Evolutionary conservation across 495 filamentous ascomycete genomes (phyloP).

Genomic region (Talaromyces liani): DNA sequence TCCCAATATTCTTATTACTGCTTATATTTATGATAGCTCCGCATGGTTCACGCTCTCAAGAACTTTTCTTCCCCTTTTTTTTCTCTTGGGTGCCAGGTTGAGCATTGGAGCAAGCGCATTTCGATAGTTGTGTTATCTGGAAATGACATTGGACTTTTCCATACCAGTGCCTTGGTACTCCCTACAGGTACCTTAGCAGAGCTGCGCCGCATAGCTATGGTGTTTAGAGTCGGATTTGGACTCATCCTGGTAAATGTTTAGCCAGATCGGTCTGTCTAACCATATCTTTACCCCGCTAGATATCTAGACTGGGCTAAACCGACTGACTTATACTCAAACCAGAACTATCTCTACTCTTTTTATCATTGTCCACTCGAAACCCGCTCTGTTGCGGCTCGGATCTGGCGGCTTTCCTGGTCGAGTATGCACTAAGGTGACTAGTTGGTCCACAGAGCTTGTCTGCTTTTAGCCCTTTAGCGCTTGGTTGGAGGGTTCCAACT

Average conservation of each 20-base stretch:
- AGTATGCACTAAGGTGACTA: background rate
- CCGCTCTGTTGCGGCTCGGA: background rate
- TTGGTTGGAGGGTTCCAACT: background rate
- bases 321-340: background rate
- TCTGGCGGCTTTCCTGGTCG: background rate
- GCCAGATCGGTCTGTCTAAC: too few relatives aligned
- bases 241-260: too few relatives aligned
- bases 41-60: background rate
- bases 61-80: background rate
- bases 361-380: background rate
- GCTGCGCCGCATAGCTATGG: too few relatives aligned
- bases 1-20: background rate
- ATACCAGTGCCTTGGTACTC: background rate
- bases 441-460: background rate
- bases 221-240: too few relatives aligned
- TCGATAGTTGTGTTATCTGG: background rate
- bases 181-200: background rate
- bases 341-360: background rate
- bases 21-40: background rate
- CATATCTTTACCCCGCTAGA: too few relatives aligned
- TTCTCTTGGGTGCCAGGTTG: too few relatives aligned
- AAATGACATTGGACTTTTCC: background rate
- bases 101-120: background rate
- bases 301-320: background rate
- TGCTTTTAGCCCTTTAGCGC: background rate